A percentile compares a stretch with the other conserved stretches of the same genome.
These are phyloP conservation scores for Hortaea werneckii DNA, from an alignment of 2,329 filamentous ascomycete species.

Conservation along the genomic window DNA sequence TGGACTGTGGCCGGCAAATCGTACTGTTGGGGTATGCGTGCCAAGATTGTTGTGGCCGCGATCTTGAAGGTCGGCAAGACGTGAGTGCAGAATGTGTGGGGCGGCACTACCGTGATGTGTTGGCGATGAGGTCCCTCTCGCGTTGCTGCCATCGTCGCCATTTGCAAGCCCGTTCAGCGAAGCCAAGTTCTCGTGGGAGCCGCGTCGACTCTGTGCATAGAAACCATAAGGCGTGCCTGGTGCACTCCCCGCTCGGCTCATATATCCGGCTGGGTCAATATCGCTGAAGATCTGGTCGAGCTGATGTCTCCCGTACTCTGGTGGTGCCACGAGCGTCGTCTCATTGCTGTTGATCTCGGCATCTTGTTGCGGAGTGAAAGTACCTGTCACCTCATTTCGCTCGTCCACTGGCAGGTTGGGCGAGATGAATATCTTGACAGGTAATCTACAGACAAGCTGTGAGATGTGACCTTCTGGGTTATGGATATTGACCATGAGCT, in stretches of 20 bases:
- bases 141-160: constrained; percentile 28
- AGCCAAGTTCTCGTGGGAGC: constrained; percentile 68
- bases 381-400: constrained; percentile 63
- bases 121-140: constrained; percentile 36
- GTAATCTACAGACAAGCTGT: constrained; percentile 82
- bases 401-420: constrained; percentile 85
- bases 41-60: constrained; percentile 21
- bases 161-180: constrained; percentile 43
- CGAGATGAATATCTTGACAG: constrained; percentile 89
- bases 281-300: constrained; percentile 87
- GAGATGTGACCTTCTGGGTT: constrained; percentile 94
- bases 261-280: constrained; percentile 69
- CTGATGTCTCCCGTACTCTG: constrained; percentile 80
- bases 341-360: constrained; percentile 41
- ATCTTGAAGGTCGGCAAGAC: constrained; percentile 47
- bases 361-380: constrained; percentile 25
- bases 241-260: constrained; percentile 37
- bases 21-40: constrained; percentile 15
- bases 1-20: constrained; percentile 17
- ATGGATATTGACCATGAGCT: constrained; percentile 79
- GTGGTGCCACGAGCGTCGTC: constrained; percentile 63
- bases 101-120: constrained; percentile 37
- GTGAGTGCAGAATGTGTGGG: constrained; percentile 58
- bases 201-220: constrained; percentile 36
- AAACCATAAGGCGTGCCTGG: constrained; percentile 61